These are phyloP conservation scores for Hordeum vulgare DNA, from an alignment of 176 grass and related monocot species.

Conservation along the genomic window DNA sequence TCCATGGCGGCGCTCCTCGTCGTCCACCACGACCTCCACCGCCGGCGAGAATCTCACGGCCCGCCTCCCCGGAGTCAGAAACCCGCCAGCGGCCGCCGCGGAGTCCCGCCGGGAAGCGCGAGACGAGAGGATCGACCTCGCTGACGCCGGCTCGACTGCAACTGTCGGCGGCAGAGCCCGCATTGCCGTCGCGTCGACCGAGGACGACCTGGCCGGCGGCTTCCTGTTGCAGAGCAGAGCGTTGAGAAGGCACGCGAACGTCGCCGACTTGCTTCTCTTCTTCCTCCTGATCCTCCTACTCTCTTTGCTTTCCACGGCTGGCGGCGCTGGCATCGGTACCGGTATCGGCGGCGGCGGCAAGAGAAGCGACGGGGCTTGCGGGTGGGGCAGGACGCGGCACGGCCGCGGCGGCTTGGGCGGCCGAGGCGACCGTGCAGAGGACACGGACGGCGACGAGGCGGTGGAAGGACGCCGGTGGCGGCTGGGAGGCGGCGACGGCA, in stretches of 20 bases:
- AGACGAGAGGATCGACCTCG: slow-evolving; percentile 50
- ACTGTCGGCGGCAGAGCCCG: background rate
- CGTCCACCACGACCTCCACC: slow-evolving; percentile 48
- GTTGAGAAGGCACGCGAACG: slow-evolving; percentile 36
- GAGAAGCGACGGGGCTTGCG: slow-evolving; percentile 6
- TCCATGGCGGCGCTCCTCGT: slow-evolving; percentile 32
- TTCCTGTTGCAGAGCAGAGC: slow-evolving; percentile 38
- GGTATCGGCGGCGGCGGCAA: background rate
- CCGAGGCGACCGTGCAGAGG: slow-evolving; percentile 30
- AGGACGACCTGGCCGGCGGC: background rate
- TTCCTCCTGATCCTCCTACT: slow-evolving; percentile 1
- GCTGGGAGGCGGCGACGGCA: background rate
- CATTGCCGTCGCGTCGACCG: background rate
- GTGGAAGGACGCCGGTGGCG: background rate
- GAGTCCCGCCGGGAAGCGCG: slow-evolving; percentile 33
- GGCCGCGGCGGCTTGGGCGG: slow-evolving; percentile 32
- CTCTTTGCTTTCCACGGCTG: background rate
- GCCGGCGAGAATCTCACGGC: slow-evolving; percentile 76
- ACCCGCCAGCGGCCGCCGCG: background rate
- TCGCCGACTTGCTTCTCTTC: slow-evolving; percentile 19
- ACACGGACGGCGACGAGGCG: slow-evolving; percentile 13
- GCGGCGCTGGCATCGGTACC: too few relatives aligned
- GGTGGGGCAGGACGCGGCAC: slow-evolving; percentile 43
- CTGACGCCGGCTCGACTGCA: slow-evolving; percentile 7
- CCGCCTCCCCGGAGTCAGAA: slow-evolving; percentile 33